Base-by-base conservation (phyloP, 2,329 filamentous ascomycete species). In the Pleoardoris graminearum region DNA sequence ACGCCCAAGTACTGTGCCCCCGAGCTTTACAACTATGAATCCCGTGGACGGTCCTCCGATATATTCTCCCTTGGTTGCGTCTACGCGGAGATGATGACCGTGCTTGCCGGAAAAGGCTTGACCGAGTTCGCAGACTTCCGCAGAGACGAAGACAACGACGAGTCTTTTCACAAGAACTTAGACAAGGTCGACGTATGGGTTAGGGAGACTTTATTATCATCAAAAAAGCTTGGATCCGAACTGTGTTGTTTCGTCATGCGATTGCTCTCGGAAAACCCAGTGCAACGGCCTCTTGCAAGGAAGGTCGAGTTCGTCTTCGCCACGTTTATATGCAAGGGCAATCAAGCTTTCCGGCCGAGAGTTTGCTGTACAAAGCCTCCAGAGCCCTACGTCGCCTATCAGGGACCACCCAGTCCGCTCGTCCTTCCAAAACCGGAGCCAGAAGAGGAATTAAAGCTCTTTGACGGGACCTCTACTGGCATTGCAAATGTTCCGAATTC, bases 1-100 rank as follows among this genome's bases (percentile, higher is more conserved):
- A 66, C 63, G 1, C 48, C 54, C 2, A 57, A 53, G 23, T 65
- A 61, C 37, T 63, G 54, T 22, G 55, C 59, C 1, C 63, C 63
- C 0, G 61, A 65, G 36, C 57, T 64, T 1, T 55, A 48, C 10
- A 27, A 53, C 0, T 42, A 36, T 5, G 56, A 56, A 30, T n/a
- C 7, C 12, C 37, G 53, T 10, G 61, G 60, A 11, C 52, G 61
- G 3, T 49, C 59, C 8, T 51, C 63, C 1, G 62, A 66, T 2
- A 47, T 62, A 1, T 44, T 44, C n/a, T 44, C 41, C 5, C 29
- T 44, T 3, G 60, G 60, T 1, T 63, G 63, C 16, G 59, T 65
- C 2, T 61, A 53, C 23, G 16, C 50, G 14, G 33, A 36, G n/a
- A 36, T 36, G 33, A 8, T 16, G 7, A 36, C 33, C 4, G 16